Conservation (phyloP, 345 rosid species). For the Tarenaya hassleriana region DNA sequence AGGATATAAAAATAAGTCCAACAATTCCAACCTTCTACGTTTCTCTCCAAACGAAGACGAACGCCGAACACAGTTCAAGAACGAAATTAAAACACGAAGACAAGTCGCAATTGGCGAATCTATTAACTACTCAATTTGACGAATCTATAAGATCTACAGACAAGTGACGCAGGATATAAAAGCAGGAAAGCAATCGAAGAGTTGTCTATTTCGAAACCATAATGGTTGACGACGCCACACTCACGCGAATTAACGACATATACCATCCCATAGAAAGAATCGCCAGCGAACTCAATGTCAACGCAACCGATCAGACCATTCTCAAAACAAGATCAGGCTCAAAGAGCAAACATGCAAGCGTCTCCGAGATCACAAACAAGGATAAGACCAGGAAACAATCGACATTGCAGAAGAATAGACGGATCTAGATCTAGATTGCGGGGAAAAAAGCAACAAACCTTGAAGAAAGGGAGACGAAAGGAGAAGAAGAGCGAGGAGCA, state of each 20-base stretch:
- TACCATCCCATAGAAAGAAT: not conserved
- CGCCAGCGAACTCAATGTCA: not conserved
- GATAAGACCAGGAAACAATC: not conserved
- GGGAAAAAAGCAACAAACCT: constrained; percentile 35
- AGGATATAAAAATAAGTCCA: too few species aligned
- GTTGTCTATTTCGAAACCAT: not conserved
- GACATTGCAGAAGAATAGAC: not conserved
- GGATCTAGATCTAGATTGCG: constrained; percentile 48
- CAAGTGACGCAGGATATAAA: not conserved
- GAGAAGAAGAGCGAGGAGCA: constrained; percentile 74
- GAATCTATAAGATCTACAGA: constrained; percentile 12
- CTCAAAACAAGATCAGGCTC: constrained; percentile 9
- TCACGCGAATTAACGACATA: constrained; percentile 1
- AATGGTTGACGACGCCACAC: constrained; percentile 1
- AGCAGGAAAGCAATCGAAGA: not conserved
- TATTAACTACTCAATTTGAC: constrained; percentile 4
- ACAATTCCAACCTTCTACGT: not conserved
- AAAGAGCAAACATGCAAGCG: constrained; percentile 3
- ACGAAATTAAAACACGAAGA: not conserved
- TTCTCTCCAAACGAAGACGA: not conserved
- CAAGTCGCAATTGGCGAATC: not conserved
- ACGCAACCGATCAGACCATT: constrained; percentile 15
- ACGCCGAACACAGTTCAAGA: not conserved
- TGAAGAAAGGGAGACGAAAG: constrained; percentile 72
- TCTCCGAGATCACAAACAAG: not conserved